Base-by-base conservation (phyloP, 2,329 filamentous ascomycete species). In the Chrysoporthe puriensis region DNA sequence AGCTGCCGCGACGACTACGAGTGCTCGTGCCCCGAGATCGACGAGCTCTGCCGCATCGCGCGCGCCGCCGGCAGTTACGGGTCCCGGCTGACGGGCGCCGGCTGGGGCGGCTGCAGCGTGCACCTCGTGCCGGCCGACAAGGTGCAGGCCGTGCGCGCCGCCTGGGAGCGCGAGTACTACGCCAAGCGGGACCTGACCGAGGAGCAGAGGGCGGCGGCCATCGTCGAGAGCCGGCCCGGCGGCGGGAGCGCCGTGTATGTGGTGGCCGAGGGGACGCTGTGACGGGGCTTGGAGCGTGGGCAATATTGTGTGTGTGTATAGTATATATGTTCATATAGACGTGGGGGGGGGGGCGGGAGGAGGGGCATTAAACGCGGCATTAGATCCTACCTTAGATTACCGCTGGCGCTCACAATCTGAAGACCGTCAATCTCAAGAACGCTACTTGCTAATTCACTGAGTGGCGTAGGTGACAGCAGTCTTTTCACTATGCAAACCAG, bases 21-120 rank as follows among this genome's bases (percentile, higher is more conserved):
- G 75, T 98, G 95, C 82, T 96, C 91, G 74, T 97, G 93, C 74
- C 89, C 92, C 0, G 94, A 98, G 79, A 87, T 98, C n/a, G 95
- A 99, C 77, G 85, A 92, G 70, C 86, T 99, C 48, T 98, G 95
- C 78, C 78, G 84, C 50, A 90, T 98, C 72, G 94, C 94, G 0
- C 85, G 90, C 40, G 84, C 83, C 18, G 92, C 92, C 0, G 96
- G 96, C 2, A 88, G 92, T 21, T 94, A 93, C 76, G 96, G 95
- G 40, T 94, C 91, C 73, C 85, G 95, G 36, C 81, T 97, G 73
- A 98, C 95, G 0, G 96, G 96, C 50, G 96, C 96, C 0, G 96
- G 96, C 3, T 99, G 96, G 96, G 96, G 96, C 70, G 96, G 96
- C 2, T 98, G 96, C 81, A 96, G 89, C 69, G 95, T 99, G 67